Conservation (phyloP, 2,329 filamentous ascomycete species). For the Fragosphaeria purpurea region DNA sequence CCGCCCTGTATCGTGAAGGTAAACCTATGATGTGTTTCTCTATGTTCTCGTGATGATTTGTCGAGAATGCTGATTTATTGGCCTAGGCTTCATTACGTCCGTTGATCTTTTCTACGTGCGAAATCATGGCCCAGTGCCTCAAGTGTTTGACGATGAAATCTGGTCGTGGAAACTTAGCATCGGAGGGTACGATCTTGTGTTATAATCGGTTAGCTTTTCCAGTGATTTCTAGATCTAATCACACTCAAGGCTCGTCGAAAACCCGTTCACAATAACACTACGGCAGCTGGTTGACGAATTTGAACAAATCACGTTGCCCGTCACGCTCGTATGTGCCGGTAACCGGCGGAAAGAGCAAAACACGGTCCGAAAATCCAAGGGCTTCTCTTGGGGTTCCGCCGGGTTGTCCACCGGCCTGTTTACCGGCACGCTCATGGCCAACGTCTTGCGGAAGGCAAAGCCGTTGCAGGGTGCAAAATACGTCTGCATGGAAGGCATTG, state of each 20-base stretch:
- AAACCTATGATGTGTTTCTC: not conserved
- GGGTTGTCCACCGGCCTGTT: constrained; percentile 81
- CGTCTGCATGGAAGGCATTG: constrained; percentile 85
- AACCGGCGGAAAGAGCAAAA: constrained; percentile 93
- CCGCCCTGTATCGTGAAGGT: constrained; percentile 57
- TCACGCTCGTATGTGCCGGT: constrained; percentile 85
- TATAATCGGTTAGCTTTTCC: not conserved
- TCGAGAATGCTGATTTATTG: not conserved
- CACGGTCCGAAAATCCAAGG: constrained; percentile 78
- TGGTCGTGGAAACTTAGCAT: constrained; percentile 74
- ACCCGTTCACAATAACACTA: constrained; percentile 62
- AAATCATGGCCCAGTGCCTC: constrained; percentile 78
- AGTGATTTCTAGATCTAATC: not conserved
- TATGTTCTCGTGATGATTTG: too few species aligned
- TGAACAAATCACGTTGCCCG: constrained; percentile 72
- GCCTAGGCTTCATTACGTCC: constrained; percentile 66
- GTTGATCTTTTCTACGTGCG: constrained; percentile 85
- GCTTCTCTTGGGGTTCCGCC: constrained; percentile 87
- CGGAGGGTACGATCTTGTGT: constrained; percentile 43
- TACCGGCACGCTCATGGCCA: constrained; percentile 68
- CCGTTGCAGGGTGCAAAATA: constrained; percentile 65
- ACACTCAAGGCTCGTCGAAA: constrained; percentile 67
- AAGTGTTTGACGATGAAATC: constrained; percentile 61
- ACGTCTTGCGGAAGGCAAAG: constrained; percentile 58
- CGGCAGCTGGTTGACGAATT: constrained; percentile 63